Conservation (phyloP, 352 stramenopile species). For the Sclerospora graminicola region DNA sequence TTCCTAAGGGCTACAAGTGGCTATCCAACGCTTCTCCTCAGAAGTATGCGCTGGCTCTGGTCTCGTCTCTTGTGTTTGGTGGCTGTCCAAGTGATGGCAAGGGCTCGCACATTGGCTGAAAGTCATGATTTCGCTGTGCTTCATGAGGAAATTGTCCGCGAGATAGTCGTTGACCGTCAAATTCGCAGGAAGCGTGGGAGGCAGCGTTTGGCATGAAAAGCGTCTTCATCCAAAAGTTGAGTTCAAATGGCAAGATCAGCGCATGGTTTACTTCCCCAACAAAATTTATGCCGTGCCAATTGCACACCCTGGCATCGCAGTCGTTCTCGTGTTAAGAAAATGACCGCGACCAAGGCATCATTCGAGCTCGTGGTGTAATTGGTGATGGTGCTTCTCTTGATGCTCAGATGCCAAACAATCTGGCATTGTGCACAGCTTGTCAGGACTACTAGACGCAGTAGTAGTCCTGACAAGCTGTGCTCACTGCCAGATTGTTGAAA, state of each 20-base stretch:
- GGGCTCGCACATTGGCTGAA: too few species aligned
- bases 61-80: too few species aligned
- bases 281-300: constrained; percentile 32
- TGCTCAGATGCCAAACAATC: constrained; percentile 25
- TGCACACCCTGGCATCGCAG: constrained; percentile 34
- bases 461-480: too few species aligned
- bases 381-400: constrained; percentile 13
- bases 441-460: constrained; percentile 23
- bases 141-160: too few species aligned
- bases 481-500: constrained; percentile 41
- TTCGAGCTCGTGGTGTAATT: constrained; percentile 29
- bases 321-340: constrained; percentile 34
- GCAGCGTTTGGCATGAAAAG: constrained; percentile 59
- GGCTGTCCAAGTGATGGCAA: too few species aligned
- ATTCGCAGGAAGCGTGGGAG: too few species aligned
- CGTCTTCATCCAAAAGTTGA: constrained; percentile 41
- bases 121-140: too few species aligned
- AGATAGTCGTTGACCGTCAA: too few species aligned
- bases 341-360: constrained; percentile 7
- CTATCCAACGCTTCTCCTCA: too few species aligned
- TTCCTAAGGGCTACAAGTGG: too few species aligned
- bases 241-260: constrained; percentile 22
- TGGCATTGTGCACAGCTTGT: constrained; percentile 26
- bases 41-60: too few species aligned
- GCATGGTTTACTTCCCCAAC: constrained; percentile 15